Conservation (phyloP, 2,329 filamentous ascomycete species). For the Grosmannia clavigera region DNA sequence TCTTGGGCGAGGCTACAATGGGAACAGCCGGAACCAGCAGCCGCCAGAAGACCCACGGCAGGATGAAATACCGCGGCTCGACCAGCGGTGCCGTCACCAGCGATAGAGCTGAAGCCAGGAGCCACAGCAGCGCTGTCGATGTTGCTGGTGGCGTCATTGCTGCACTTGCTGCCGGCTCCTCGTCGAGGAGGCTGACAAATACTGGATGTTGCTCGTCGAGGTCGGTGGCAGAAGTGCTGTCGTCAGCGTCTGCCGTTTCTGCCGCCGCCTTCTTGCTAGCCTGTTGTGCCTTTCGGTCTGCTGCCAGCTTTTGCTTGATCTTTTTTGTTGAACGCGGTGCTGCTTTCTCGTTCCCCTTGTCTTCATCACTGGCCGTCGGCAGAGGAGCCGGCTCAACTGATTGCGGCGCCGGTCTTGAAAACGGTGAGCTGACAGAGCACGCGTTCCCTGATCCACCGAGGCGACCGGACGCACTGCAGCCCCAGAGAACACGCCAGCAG, state of each 20-base stretch:
- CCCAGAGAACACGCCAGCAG: slow-evolving; percentile 47
- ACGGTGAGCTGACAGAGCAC: slow-evolving; percentile 8
- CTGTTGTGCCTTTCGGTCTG: neutral
- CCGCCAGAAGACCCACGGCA: slow-evolving; percentile 90
- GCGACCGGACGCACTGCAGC: slow-evolving; percentile 16
- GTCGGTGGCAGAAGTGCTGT: neutral
- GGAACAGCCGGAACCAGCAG: slow-evolving; percentile 51
- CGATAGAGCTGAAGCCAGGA: slow-evolving; percentile 62
- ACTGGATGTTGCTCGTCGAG: neutral
- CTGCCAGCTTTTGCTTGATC: neutral
- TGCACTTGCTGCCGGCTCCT: slow-evolving; percentile 16
- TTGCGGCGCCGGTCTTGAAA: neutral
- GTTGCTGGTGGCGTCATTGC: slow-evolving; percentile 24
- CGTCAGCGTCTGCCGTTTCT: neutral
- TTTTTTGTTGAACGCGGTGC: neutral
- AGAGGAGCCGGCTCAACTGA: neutral
- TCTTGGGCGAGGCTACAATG: neutral
- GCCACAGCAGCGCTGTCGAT: slow-evolving; percentile 42
- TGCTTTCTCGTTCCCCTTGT: neutral
- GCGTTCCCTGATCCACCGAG: neutral
- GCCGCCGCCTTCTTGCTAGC: neutral
- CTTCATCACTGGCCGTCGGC: neutral
- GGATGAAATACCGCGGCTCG: slow-evolving; percentile 90
- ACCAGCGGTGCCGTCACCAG: slow-evolving; percentile 83
- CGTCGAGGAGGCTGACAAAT: slow-evolving; percentile 12